Evolutionary conservation across 768 basidiomycete species (phyloP).

Genomic region (Hygrophoropsis aurantiaca): DNA sequence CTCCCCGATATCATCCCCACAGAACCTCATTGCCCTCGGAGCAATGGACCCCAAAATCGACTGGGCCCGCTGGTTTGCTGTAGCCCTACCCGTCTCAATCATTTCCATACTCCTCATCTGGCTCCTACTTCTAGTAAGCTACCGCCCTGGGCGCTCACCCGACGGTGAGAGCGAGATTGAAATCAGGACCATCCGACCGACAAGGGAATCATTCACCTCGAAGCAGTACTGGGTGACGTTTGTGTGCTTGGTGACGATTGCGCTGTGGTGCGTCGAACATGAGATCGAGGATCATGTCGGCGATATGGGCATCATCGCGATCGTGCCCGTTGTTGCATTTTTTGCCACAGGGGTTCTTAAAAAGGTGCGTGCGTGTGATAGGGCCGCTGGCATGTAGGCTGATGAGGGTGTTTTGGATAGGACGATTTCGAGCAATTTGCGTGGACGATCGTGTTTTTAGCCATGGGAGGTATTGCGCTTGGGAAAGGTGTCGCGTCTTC

Average conservation of each 20-base stretch:
- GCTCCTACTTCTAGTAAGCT: conserved; percentile 82
- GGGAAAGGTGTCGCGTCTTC: conserved; percentile 92
- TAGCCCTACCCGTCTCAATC: conserved; percentile 87
- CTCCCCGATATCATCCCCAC: conserved; percentile 96
- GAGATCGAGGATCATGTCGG: conserved; percentile 74
- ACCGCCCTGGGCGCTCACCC: conserved; percentile 69
- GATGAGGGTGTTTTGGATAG: conserved; percentile 41
- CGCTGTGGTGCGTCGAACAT: conserved; percentile 87
- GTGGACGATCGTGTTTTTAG: conserved; percentile 94
- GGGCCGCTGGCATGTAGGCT: not conserved
- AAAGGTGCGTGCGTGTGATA: conserved; percentile 56
- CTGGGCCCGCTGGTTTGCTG: conserved; percentile 93
- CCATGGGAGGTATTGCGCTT: conserved; percentile 97
- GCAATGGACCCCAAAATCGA: conserved; percentile 83
- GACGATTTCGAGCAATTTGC: conserved; percentile 94
- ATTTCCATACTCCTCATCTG: conserved; percentile 90
- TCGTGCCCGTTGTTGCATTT: conserved; percentile 90
- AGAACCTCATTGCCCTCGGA: conserved; percentile 92
- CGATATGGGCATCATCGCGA: conserved; percentile 97
- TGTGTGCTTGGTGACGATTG: conserved; percentile 84
- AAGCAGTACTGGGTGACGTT: conserved; percentile 91
- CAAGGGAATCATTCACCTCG: conserved; percentile 73
- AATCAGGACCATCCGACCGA: conserved; percentile 83
- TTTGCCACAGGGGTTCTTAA: conserved; percentile 92
- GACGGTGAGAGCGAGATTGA: conserved; percentile 76